A percentile compares a stretch with the other conserved stretches of the same genome.
Evolutionary conservation across 2,329 filamentous ascomycete genomes (phyloP).

Genomic region (Cordyceps cateniannulata): DNA sequence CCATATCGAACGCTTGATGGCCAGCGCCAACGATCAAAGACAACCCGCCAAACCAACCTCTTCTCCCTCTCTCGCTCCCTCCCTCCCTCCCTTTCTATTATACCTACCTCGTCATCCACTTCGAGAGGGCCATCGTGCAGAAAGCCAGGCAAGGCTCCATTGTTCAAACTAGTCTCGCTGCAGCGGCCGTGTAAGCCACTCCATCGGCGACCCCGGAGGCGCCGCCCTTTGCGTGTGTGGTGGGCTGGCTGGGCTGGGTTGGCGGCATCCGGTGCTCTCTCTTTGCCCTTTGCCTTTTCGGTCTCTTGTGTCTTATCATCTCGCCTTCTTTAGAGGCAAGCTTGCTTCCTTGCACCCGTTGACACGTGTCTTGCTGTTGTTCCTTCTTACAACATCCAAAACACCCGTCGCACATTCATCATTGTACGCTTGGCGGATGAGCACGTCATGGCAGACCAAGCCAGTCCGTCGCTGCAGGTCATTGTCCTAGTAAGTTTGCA

Average conservation of each 20-base stretch:
- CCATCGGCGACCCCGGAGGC: constrained; percentile 9
- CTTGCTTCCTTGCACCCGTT: not conserved
- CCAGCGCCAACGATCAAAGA: not conserved
- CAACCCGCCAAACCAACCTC: not conserved
- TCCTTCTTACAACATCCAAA: not conserved
- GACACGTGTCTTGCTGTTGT: no score
- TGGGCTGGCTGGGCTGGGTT: not conserved
- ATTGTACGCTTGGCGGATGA: not conserved
- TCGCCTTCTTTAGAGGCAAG: not conserved
- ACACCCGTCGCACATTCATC: no score
- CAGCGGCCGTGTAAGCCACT: constrained; percentile 5
- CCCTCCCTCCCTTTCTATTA: not conserved
- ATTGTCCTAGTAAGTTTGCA: constrained; percentile 63
- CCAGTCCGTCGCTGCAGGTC: constrained; percentile 57
- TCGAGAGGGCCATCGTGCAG: not conserved
- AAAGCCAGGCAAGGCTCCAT: not conserved
- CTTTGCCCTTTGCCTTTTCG: no score
- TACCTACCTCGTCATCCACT: not conserved
- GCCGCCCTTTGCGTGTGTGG: not conserved
- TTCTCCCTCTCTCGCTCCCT: not conserved
- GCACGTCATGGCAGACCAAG: constrained; percentile 21
- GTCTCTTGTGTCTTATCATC: not conserved
- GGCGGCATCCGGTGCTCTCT: not conserved
- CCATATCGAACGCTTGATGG: no score
- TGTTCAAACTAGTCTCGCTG: not conserved